Evolutionary conservation across 139 green algal genomes (phyloP), one percentile per base, ranked within the genome.

Genomic region (Micractinium sp.): DNA sequence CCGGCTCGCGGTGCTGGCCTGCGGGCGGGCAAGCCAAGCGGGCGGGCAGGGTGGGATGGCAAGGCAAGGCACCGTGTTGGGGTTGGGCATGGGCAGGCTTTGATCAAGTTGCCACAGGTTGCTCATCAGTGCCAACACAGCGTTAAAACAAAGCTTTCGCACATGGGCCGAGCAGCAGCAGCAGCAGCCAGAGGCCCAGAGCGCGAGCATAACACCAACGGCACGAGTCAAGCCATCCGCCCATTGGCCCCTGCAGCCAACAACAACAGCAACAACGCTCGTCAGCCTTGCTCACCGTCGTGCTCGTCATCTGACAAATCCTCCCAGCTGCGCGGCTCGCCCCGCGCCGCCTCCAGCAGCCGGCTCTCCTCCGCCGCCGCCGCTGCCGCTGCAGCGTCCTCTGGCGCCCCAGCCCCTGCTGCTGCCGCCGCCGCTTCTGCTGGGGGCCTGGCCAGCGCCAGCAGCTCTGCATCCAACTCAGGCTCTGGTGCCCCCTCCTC

Each of bases 251-350:
- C 12, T 71, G 63, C 63, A 71, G 20, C 20, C 20, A 27, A 27
- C 63, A 71, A 71, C 63, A 67, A 67, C n/a, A n/a, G n/a, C n/a
- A n/a, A n/a, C n/a, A n/a, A n/a, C n/a, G n/a, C 66, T 73, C 23
- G 23, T 73, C 63, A 71, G 9, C 63, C 3, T 81, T 0, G 12
- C 89, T 79, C 71, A 67, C 87, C 90, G 66, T 78, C 85, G 79
- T 88, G 69, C 82, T 91, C 92, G 1, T 47, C 89, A 25, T 76
- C 89, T 23, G 53, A 75, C 47, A 88, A 56, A 31, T 92, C 92
- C 38, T 93, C 77, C 87, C 92, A 92, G 36, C 81, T 41, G 25
- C 82, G 80, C 15, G 90, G 90, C 85, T 92, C 90, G 35, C 90
- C 90, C 13, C 90, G 75, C 15, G 63, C 74, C 25, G 78, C 73